Conservation (phyloP, 2,329 filamentous ascomycete genomes). For the Stachybotrys elegans region DNA sequence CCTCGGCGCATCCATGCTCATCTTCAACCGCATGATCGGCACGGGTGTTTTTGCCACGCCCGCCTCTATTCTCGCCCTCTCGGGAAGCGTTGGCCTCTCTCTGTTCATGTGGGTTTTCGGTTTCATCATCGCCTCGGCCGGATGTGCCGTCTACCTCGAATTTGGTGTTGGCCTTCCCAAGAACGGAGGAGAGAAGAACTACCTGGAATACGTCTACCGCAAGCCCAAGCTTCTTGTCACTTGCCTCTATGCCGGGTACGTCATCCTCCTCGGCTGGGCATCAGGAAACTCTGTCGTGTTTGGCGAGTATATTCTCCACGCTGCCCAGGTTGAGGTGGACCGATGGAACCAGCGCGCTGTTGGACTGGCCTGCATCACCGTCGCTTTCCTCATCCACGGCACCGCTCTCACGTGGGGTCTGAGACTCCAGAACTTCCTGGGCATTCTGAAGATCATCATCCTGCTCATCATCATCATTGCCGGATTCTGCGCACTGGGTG, state of each 20-base stretch:
- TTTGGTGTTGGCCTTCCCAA: conserved; percentile 60
- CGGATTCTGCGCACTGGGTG: conserved; percentile 57
- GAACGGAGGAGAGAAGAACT: conserved; percentile 64
- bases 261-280: conserved; percentile 60
- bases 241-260: conserved; percentile 55
- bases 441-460: conserved; percentile 60
- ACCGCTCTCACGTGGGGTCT: conserved; percentile 61
- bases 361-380: conserved; percentile 61
- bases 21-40: conserved; percentile 62
- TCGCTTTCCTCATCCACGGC: conserved; percentile 62
- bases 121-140: conserved; percentile 56
- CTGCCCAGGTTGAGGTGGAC: conserved; percentile 55
- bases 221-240: conserved; percentile 57
- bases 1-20: conserved; percentile 50
- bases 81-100: conserved; percentile 56
- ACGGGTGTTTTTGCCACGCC: conserved; percentile 65
- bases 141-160: conserved; percentile 61
- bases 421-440: conserved; percentile 61
- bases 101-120: conserved; percentile 60
- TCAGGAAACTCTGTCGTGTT: conserved; percentile 65
- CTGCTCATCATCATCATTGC: conserved; percentile 60
- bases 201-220: conserved; percentile 60
- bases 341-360: conserved; percentile 65
- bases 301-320: conserved; percentile 65
- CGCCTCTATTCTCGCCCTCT: conserved; percentile 49